Evolutionary conservation across 2,329 filamentous ascomycete species (phyloP).

Genomic region (Leptographium wingfieldii): DNA sequence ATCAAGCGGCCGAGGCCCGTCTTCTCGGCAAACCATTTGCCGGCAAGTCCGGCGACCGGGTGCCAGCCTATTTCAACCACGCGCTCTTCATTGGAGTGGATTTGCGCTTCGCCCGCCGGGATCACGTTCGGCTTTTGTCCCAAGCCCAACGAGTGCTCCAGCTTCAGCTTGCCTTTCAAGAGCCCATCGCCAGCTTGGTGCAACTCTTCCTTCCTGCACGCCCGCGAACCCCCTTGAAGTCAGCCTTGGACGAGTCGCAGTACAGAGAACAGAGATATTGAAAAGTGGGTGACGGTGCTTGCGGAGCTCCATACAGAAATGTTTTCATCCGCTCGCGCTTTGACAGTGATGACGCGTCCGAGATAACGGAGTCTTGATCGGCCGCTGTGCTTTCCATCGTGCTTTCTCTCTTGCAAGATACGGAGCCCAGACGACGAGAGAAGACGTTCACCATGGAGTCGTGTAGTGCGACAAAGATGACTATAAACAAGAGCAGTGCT

Average conservation of each 20-base stretch:
- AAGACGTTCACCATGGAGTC: background rate
- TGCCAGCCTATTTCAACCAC: constrained; percentile 44
- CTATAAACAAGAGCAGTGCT: background rate
- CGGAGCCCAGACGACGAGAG: background rate
- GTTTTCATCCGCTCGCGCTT: background rate
- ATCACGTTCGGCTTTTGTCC: constrained; percentile 31
- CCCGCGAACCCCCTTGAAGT: background rate
- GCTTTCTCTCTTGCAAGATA: background rate
- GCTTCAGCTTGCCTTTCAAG: constrained; percentile 25
- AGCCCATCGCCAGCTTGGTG: constrained; percentile 16
- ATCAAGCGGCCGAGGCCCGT: constrained; percentile 43
- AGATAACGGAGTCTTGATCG: background rate
- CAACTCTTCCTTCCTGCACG: constrained; percentile 2
- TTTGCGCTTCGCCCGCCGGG: constrained; percentile 24
- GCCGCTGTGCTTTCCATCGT: background rate
- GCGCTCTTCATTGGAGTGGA: constrained; percentile 23
- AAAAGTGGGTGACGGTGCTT: background rate
- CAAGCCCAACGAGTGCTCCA: constrained; percentile 31
- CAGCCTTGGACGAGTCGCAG: background rate
- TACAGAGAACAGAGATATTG: background rate
- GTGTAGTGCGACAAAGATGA: background rate
- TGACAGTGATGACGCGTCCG: background rate
- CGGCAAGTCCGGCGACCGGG: constrained; percentile 40
- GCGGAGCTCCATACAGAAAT: background rate
- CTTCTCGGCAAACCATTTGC: constrained; percentile 46